These are phyloP conservation scores for Sarocladium brachiariae DNA, from an alignment of 2,329 filamentous ascomycete species.

Conservation along the genomic window DNA sequence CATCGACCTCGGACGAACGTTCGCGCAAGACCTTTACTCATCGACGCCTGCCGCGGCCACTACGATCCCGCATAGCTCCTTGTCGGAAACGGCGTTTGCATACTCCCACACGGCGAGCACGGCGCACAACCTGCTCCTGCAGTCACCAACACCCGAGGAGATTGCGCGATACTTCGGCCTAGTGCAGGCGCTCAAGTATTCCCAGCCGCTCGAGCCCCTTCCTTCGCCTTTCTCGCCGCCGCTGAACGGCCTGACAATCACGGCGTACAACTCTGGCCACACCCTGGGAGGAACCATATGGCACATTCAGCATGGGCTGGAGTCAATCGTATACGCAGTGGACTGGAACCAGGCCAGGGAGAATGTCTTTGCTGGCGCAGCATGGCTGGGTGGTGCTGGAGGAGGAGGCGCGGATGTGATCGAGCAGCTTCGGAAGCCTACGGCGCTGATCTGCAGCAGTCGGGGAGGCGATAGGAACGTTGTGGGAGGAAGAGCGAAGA, in stretches of 20 bases:
- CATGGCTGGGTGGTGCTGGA: constrained; percentile 81
- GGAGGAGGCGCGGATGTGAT: constrained; percentile 83
- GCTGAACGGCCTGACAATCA: constrained; percentile 85
- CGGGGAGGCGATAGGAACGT: constrained; percentile 67
- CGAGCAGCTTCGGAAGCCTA: constrained; percentile 87
- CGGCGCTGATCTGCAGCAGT: constrained; percentile 87
- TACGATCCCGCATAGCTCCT: constrained; percentile 64
- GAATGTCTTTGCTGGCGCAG: constrained; percentile 87
- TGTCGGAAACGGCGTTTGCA: constrained; percentile 54
- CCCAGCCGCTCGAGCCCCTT: constrained; percentile 86
- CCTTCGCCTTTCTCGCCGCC: constrained; percentile 83
- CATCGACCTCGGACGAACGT: constrained; percentile 82
- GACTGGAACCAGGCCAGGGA: constrained; percentile 98
- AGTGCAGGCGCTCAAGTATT: constrained; percentile 92
- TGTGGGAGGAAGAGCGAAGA: constrained; percentile 65
- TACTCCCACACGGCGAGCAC: constrained; percentile 40
- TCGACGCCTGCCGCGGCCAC: constrained; percentile 85
- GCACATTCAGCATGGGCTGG: constrained; percentile 94
- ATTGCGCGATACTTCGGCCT: constrained; percentile 87
- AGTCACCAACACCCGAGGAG: constrained; percentile 76
- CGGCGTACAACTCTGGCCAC: constrained; percentile 93
- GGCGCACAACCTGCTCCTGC: constrained; percentile 50
- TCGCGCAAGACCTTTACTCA: constrained; percentile 86
- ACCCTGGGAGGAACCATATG: constrained; percentile 96
- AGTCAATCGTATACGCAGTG: constrained; percentile 94